A percentile compares a stretch with the other conserved stretches of the same genome.
Evolutionary conservation across 768 basidiomycete genomes (phyloP).

Genomic region (Mrakia frigida): DNA sequence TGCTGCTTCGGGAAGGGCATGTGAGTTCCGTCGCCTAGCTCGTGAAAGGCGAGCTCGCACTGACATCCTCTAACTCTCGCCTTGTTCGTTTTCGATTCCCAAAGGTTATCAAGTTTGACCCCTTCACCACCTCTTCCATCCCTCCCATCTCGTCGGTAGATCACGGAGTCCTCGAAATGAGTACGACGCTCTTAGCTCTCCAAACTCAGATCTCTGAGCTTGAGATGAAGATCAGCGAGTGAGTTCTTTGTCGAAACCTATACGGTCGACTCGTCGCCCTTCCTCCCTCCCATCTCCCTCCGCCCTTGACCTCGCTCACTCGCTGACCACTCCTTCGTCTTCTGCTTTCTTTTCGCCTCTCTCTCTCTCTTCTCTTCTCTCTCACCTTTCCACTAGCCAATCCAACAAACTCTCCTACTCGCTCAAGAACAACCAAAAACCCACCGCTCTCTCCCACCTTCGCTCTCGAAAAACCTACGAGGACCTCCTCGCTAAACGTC

Average conservation of each 20-base stretch:
- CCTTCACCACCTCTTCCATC: conserved; percentile 43
- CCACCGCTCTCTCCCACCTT: conserved; percentile 68
- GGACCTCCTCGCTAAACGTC: conserved; percentile 66
- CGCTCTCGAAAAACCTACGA: conserved; percentile 75
- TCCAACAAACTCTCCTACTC: conserved; percentile 62
- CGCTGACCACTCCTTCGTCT: too few species aligned
- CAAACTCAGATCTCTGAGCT: conserved; percentile 64
- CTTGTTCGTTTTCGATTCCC: background rate
- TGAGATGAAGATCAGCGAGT: conserved; percentile 70
- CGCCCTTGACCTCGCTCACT: too few species aligned
- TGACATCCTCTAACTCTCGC: background rate
- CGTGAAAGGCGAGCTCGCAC: background rate
- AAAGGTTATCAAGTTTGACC: conserved; percentile 75
- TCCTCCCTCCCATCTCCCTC: background rate
- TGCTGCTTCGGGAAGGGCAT: conserved; percentile 61
- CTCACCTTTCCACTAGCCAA: conserved; percentile 51
- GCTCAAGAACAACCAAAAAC: conserved; percentile 64
- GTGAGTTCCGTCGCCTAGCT: conserved; percentile 47
- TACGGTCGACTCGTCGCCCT: background rate
- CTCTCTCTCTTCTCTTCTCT: background rate
- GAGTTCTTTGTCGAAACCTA: conserved; percentile 37
- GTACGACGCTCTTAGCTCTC: conserved; percentile 62
- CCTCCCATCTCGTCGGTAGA: conserved; percentile 66
- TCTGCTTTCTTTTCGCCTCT: background rate
- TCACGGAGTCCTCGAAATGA: conserved; percentile 71